These are phyloP conservation scores for Solanum medicagineum DNA, from an alignment of 257 asterid genomes.

Conservation along the genomic window DNA sequence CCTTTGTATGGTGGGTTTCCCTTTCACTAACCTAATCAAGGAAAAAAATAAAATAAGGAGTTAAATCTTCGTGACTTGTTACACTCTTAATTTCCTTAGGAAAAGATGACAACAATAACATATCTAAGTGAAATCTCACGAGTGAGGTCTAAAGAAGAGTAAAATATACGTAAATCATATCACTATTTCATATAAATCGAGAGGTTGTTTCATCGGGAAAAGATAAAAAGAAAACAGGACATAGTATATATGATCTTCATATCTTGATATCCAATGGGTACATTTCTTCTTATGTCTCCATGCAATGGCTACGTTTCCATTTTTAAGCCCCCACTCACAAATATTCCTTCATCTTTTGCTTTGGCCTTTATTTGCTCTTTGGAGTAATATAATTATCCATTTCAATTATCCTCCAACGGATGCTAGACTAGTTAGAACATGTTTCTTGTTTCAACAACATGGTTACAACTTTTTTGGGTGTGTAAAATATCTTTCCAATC, in stretches of 20 bases:
- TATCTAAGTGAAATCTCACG: too few relatives aligned
- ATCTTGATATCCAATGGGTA: conserved; percentile 8
- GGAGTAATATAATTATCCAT: background rate
- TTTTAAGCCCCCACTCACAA: background rate
- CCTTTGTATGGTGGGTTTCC: conserved; percentile 41
- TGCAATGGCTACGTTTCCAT: conserved; percentile 7
- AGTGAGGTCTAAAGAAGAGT: too few relatives aligned
- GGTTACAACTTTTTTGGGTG: background rate
- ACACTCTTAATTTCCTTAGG: background rate
- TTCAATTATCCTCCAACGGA: background rate
- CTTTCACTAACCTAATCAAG: conserved; percentile 35
- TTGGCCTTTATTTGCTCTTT: background rate
- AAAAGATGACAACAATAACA: background rate
- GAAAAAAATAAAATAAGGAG: background rate
- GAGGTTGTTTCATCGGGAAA: background rate
- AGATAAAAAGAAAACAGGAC: background rate
- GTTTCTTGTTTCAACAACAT: background rate
- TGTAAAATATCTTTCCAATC: background rate
- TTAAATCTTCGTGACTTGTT: background rate
- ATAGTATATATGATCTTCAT: background rate
- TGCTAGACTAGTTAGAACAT: background rate
- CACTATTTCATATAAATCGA: too few relatives aligned
- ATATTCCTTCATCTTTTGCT: background rate
- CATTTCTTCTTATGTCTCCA: conserved; percentile 7
- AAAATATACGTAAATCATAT: too few relatives aligned